Base-by-base conservation (phyloP, 1,284 basidiomycete species). In the Ustilago lituana region DNA sequence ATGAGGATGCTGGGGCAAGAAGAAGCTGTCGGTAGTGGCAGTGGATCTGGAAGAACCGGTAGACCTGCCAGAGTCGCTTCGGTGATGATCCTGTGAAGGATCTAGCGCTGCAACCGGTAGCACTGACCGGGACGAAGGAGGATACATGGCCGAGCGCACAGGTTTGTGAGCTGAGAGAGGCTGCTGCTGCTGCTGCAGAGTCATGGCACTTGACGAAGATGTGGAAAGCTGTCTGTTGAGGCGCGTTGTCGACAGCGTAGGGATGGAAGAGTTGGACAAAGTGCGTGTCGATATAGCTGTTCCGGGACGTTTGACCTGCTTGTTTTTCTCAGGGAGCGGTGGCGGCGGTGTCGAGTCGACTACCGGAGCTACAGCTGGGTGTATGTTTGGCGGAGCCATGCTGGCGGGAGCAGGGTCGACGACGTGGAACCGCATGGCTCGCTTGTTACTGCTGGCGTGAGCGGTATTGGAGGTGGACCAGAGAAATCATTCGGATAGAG, bases 1-100 rank as follows among this genome's bases (percentile, higher is more conserved):
- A 40, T 63, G 60, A 8, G 61, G 45, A 45, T 64, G 54, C 24
- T 64, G 61, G n/a, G 54, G 61, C 39, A 60, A 17, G 35, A 66
- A 66, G 35, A 60, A 59, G 45, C 63, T 66, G 36, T 66, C 63
- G 9, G 54, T 55, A 5, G 63, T 66, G 10, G 63, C 57, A 10
- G 56, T 66, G 8, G 63, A 66, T 24, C 63, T 32, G n/a, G 63
- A 66, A 5, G 63, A 66, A 20, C 63, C 63, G 4, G 47, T 66
- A 7, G 63, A 66, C 36, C 63, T 54, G 35, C 63, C 56, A 12
- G 63, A 66, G 32, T 60, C 63, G 52, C 63, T 66, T 32, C 63
- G 47, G 20, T 66, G 63, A 27, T 66, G 63, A 26, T 60, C 63
- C 24, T 60, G 56, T 2, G 52, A 57, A 4, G 61, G 50, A 26